These are phyloP conservation scores for Xerocomus minutiporus DNA, from an alignment of 1,284 basidiomycete genomes.

Conservation along the genomic window DNA sequence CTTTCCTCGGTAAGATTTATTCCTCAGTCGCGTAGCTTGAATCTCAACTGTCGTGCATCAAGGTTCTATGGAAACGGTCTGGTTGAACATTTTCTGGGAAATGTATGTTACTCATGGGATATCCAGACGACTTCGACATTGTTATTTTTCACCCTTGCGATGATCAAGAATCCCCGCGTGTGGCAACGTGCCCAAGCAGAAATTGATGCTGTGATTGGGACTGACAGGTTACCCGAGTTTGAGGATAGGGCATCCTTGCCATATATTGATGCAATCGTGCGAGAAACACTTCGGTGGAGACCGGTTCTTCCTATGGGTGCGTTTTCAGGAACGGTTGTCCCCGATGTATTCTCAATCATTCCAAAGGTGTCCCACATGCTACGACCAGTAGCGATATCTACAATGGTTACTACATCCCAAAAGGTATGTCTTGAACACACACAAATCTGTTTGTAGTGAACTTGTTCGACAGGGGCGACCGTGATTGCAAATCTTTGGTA, in stretches of 20 bases:
- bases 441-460: no score
- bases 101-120: neutral
- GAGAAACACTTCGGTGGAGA: conserved; percentile 33
- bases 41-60: neutral
- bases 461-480: conserved; percentile 2
- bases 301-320: conserved; percentile 2
- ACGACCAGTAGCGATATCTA: conserved; percentile 15
- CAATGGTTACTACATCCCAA: conserved; percentile 17
- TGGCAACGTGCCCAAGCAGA: neutral
- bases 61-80: neutral
- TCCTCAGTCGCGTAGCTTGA: neutral
- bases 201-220: neutral
- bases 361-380: conserved; percentile 15
- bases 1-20: neutral
- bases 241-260: conserved; percentile 35
- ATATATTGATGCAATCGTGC: conserved; percentile 36
- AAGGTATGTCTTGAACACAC: conserved; percentile 3
- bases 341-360: neutral
- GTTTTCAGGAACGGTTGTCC: conserved; percentile 13
- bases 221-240: conserved; percentile 35
- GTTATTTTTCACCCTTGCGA: conserved; percentile 4
- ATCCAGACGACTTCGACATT: conserved; percentile 10
- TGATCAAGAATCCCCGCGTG: neutral
- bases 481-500: conserved; percentile 19
- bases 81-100: neutral